Conservation (phyloP, 1,284 basidiomycete genomes). For the Trichosporon asahii region DNA sequence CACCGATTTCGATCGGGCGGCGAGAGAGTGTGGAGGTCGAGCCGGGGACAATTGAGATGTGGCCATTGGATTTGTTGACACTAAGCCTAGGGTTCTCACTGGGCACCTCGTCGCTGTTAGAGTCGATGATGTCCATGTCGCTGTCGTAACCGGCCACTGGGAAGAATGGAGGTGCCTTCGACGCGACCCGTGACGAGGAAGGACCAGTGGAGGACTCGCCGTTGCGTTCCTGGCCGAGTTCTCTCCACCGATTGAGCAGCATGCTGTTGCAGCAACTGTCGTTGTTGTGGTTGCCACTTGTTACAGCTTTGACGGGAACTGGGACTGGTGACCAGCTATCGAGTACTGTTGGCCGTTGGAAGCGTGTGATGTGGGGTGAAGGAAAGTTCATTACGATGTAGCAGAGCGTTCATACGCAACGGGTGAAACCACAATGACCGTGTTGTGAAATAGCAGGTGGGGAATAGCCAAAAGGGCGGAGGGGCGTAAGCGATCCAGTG, state of each 20-base stretch:
- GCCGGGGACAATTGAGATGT: background rate
- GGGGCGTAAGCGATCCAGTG: background rate
- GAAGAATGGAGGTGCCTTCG: background rate
- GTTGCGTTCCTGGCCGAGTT: background rate
- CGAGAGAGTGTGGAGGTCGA: background rate
- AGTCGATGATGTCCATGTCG: background rate
- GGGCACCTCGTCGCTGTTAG: background rate
- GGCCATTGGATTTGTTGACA: background rate
- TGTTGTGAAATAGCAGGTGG: background rate
- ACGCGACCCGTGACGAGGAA: background rate
- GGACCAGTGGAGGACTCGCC: background rate
- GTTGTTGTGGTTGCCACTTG: background rate
- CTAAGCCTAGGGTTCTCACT: background rate
- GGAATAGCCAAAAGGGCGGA: background rate
- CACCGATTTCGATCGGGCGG: background rate
- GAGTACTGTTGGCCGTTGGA: background rate
- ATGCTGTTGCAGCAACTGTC: background rate
- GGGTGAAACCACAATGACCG: background rate
- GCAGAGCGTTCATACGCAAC: background rate
- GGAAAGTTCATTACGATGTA: background rate
- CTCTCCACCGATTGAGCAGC: background rate
- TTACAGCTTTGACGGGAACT: background rate
- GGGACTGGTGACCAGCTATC: background rate
- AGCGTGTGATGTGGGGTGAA: background rate
- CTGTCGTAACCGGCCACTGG: background rate